Evolutionary conservation across 768 basidiomycete species (phyloP), one percentile per base, ranked within the genome.

Genomic region (Mrakia hoshinonis): DNA sequence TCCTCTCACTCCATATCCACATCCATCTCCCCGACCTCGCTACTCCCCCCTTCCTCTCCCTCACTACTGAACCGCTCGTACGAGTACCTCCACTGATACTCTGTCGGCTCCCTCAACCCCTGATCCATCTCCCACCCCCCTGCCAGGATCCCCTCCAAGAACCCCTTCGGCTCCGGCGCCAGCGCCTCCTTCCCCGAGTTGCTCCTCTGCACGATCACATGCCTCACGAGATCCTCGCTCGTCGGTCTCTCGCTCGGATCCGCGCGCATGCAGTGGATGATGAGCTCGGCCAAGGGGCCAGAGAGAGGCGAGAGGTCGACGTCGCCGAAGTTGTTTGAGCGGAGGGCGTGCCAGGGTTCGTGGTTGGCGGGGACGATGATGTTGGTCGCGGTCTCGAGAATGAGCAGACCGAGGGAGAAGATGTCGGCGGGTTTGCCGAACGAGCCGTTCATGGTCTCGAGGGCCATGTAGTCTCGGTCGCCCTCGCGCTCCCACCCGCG

Each of bases 341-440:
- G 87, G 46, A 98, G 83, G 74, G 89, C 87, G 76, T 96, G 94
- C 96, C 96, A 99, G 1, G 89, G 85, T 64, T 90, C 87, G 31
- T 95, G 95, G 67, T 83, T 92, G 93, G 78, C 55, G 77, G 96
- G 96, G 58, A 99, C 91, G 65, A 96, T 86, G 76, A 98, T 92
- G 78, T 99, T 99, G 74, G 91, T 86, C 66, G 94, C 90, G 68
- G 91, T 88, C 83, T 99, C 96, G 67, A 99, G 85, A 81, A 97
- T 87, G 74, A 91, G 90, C 85, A 98, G 90, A 69, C 96, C 96
- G 78, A 99, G 85, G 81, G 94, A 94, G 83, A 98, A 99, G 68
- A 98, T 86, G 82, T 99, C 96, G 67, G 96, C 94, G 73, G 89
- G 91, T 81, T 87, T 90, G 76, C 93, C 88, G 80, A 97, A 99